Evolutionary conservation across 2,329 filamentous ascomycete species (phyloP).

Genomic region (Colletotrichum sp.): DNA sequence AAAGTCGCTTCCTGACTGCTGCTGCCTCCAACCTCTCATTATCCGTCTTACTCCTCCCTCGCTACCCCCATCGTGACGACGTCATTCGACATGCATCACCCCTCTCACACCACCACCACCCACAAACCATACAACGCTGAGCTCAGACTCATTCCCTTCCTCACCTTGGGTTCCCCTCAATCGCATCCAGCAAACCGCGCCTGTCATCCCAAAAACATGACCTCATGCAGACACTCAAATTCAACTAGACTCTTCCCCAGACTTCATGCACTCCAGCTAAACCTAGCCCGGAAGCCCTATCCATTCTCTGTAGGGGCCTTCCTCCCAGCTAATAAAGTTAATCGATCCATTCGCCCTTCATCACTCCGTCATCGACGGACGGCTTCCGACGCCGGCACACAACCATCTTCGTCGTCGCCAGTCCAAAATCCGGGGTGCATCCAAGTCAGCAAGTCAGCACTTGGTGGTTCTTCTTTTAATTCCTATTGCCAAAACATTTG

Average conservation of each 20-base stretch:
- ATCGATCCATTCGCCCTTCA: neutral
- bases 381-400: neutral
- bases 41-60: neutral
- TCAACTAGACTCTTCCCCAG: neutral
- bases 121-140: neutral
- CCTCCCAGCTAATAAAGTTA: neutral
- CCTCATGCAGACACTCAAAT: neutral
- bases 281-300: neutral
- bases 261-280: constrained; percentile 5
- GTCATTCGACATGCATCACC: constrained; percentile 17
- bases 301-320: neutral
- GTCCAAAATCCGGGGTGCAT: constrained; percentile 6
- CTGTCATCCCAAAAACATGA: constrained; percentile 5
- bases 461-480: neutral
- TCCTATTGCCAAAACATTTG: neutral
- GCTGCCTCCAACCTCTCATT: neutral
- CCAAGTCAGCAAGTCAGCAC: neutral
- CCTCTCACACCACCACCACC: neutral
- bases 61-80: constrained; percentile 7
- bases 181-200: neutral
- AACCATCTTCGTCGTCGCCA: neutral
- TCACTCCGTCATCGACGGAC: neutral
- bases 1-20: neutral
- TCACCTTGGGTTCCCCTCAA: neutral
- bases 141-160: neutral